Base-by-base conservation (phyloP, 1,139 yeast genomes). In the Yamadazyma diddensiae region DNA sequence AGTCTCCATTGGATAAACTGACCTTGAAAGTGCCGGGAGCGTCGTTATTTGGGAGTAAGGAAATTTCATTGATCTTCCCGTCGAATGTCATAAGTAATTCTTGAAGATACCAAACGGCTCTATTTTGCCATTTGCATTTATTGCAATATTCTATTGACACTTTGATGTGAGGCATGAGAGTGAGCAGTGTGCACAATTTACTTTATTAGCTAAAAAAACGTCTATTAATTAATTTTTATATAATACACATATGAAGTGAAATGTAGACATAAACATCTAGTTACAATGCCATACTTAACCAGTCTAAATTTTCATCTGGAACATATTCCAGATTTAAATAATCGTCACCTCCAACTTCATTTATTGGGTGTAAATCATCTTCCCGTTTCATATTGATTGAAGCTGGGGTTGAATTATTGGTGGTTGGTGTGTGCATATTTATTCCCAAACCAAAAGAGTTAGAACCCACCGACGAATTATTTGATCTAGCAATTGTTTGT, bases 21-120 rank as follows among this genome's bases (percentile, higher is more conserved):
- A 68, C 59, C 36, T 55, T 60, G 34, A 69, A 69, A 1, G 55
- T 46, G 1, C 75, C 75, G 0, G 73, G 68, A 15, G 49, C 49
- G 24, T 62, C 65, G 26, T 49, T 39, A n/a, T 58, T 49, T 3
- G 75, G 74, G 32, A 60, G 65, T 15, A 69, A 48, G 4, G 71
- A 51, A 4, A 69, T 52, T 24, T 67, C 73, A 12, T 56, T 45
- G n/a, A 66, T 51, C 12, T 53, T 54, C 6, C 59, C 64, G 25
- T 62, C 62, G 42, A 69, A 69, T 0, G 75, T 69, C 48, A 65
- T 71, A 4, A 69, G 47, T 1, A 69, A 45, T 40, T 69, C 75
- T 38, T 64, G 72, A 21, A 64, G 37, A 38, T 69, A 69, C 75
- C 75, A 69, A 2, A 67, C 53, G 3, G 73, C 75, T 8, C 75